Evolutionary conservation across 1,284 basidiomycete species (phyloP).

Genomic region (Megacollybia platyphylla): DNA sequence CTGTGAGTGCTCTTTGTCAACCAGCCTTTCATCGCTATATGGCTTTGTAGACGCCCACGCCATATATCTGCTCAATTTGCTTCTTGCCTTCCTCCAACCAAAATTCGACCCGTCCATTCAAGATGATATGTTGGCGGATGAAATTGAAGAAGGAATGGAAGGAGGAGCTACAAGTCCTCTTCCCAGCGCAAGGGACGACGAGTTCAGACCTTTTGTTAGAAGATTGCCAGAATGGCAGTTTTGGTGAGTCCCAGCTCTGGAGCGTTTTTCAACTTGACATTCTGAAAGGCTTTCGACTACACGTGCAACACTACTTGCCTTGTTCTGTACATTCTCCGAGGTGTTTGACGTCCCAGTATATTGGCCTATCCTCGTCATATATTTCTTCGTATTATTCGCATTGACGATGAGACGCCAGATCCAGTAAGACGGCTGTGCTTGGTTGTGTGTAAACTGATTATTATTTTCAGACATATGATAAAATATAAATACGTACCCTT

Average conservation of each 20-base stretch:
- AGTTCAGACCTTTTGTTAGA: slow-evolving; percentile 94
- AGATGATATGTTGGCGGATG: slow-evolving; percentile 86
- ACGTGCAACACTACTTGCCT: slow-evolving; percentile 73
- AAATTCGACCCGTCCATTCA: slow-evolving; percentile 95
- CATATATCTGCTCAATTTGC: slow-evolving; percentile 87
- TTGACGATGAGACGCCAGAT: slow-evolving; percentile 91
- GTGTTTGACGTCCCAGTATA: slow-evolving; percentile 93
- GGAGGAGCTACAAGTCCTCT: slow-evolving; percentile 23
- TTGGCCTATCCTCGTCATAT: slow-evolving; percentile 94
- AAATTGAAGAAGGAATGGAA: slow-evolving; percentile 85
- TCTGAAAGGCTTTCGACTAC: slow-evolving; percentile 75
- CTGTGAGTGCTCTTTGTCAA: slow-evolving; percentile 32
- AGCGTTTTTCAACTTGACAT: slow-evolving; percentile 10
- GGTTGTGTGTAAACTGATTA: not conserved
- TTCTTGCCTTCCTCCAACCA: slow-evolving; percentile 82
- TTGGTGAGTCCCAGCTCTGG: slow-evolving; percentile 69
- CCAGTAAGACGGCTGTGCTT: slow-evolving; percentile 48
- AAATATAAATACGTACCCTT: slow-evolving; percentile 95
- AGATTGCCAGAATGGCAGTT: slow-evolving; percentile 95
- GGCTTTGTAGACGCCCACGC: slow-evolving; percentile 60
- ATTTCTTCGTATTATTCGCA: slow-evolving; percentile 81
- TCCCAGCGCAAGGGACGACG: slow-evolving; percentile 70
- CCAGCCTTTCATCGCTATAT: not conserved
- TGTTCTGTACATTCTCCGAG: slow-evolving; percentile 71
- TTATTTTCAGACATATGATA: slow-evolving; percentile 79